These are phyloP conservation scores for Fusarium ramigenum DNA, from an alignment of 2,329 filamentous ascomycete species.

Conservation along the genomic window DNA sequence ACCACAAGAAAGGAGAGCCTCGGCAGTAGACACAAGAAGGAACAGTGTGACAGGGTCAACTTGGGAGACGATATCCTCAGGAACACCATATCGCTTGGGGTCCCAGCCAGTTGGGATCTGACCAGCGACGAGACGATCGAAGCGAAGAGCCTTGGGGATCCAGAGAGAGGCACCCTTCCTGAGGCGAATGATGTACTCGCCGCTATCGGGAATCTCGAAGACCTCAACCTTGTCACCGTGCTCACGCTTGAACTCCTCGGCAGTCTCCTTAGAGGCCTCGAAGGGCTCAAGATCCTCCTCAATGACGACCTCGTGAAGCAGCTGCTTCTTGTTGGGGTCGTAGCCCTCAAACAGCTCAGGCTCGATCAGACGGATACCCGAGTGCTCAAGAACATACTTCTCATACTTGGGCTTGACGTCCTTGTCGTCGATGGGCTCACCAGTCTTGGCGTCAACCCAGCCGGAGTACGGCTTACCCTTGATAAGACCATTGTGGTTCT, in stretches of 20 bases:
- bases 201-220: conserved; percentile 92
- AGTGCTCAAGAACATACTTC: conserved; percentile 94
- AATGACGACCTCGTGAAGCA: conserved; percentile 97
- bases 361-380: conserved; percentile 96
- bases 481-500: conserved; percentile 95
- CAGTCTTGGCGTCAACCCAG: conserved; percentile 94
- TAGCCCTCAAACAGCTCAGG: conserved; percentile 97
- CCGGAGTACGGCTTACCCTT: conserved; percentile 97
- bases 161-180: conserved; percentile 95
- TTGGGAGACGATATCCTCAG: conserved; percentile 96
- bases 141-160: conserved; percentile 96
- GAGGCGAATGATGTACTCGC: conserved; percentile 92
- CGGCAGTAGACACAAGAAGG: conserved; percentile 91
- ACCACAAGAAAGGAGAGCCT: conserved; percentile 89
- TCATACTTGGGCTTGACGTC: conserved; percentile 98
- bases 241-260: conserved; percentile 95
- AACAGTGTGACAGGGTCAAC: conserved; percentile 97
- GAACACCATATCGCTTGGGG: conserved; percentile 93
- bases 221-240: conserved; percentile 98
- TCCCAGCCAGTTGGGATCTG: conserved; percentile 98
- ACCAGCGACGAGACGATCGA: conserved; percentile 96
- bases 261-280: conserved; percentile 95
- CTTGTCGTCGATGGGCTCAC: conserved; percentile 96
- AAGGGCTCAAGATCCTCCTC: conserved; percentile 97
- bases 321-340: conserved; percentile 97